Evolutionary conservation across 345 rosid species (phyloP), one percentile per base, ranked within the genome.

Genomic region (Syzygium aqueum): DNA sequence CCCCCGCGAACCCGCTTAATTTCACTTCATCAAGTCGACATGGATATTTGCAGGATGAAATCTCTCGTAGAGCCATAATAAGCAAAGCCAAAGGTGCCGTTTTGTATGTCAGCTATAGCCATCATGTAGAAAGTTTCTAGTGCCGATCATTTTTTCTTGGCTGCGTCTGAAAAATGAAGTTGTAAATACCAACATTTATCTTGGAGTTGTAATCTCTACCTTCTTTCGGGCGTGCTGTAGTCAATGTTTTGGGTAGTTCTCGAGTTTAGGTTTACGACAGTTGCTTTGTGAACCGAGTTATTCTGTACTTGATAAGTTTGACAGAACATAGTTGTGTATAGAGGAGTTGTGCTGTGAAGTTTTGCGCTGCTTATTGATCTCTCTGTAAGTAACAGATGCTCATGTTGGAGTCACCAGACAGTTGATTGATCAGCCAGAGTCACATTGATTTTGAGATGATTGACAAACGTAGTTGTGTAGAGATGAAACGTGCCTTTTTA

Each of bases 1-100:
- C 54, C 91, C 90, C 84, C 93, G 89, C 6, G 95, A 96, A 80
- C 94, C 98, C 51, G 90, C 93, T 52, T 93, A 92, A 84, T 12
- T 37, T 51, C 46, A 56, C 50, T 54, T 86, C 40, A 46, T 87
- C 86, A 63, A 73, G 37, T n/a, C 54, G 30, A 51, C 51, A 56
- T 33, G 57, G 23, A 83, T 61, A 50, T 30, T 27, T 53, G 16
- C 33, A 25, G 51, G 86, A 56, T 67, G 43, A 61, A n/a, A 85
- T 40, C 86, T 53, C 86, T 8, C 22, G 33, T 85, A 56, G 43
- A 46, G 84, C 67, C 84, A n/a, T 16, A 43, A 52, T 46, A 88
- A 52, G 85, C 88, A 77, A 40, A 40, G 82, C 90, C 89, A 28
- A 84, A 85, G 91, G 51, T 85, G 87, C 87, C 78, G 82, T 77